Base-by-base conservation (phyloP, 306 rosid species). In the Alnus rubra region DNA sequence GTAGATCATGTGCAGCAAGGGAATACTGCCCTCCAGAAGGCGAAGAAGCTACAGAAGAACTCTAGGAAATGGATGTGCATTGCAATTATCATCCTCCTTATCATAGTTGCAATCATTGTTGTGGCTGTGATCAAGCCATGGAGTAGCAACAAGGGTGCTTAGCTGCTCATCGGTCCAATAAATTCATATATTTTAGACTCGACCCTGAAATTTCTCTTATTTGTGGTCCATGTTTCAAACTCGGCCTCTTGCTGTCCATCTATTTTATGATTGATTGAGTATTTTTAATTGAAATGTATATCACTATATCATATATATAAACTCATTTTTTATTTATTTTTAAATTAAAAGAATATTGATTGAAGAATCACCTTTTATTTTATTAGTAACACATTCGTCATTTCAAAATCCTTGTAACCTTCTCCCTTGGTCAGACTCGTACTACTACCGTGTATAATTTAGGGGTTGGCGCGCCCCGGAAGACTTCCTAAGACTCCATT, bases 1-100 rank as follows among this genome's bases (percentile, higher is more conserved):
- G 98, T 92, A 42, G 98, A 95, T 79, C 98, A 95, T 52, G 97
- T 95, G 76, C 95, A 92, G 56, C 95, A 90, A 63, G 97, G 98
- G 16, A 95, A 91, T 52, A 90, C 74, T 14, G 89, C 92, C 56
- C 96, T 95, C 71, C 84, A 73, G 49, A 91, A 82, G 79, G 98
- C 98, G 18, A 95, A 95, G 89, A 87, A 79, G 11, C 85, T 86
- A n/a, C 98, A 95, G 85, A 88, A 68, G 88, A 91, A 76, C 84
- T 87, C 97, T 1, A 89, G 98, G 80, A 92, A 95, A 83, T 91
- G 98, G 98, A 92, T 87, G 98, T 92, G 97, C 87, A 68, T 95
- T 53, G 98, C 97, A 19, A 91, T 95, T 62, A 78, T 95, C 48
- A 90, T 94, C 71, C 92, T 94, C 85, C 97, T 94, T n/a, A 76